phyloP scores from a whole-genome alignment of 2,329 filamentous ascomycete genomes.

The Calonectria leucothoes region DNA sequence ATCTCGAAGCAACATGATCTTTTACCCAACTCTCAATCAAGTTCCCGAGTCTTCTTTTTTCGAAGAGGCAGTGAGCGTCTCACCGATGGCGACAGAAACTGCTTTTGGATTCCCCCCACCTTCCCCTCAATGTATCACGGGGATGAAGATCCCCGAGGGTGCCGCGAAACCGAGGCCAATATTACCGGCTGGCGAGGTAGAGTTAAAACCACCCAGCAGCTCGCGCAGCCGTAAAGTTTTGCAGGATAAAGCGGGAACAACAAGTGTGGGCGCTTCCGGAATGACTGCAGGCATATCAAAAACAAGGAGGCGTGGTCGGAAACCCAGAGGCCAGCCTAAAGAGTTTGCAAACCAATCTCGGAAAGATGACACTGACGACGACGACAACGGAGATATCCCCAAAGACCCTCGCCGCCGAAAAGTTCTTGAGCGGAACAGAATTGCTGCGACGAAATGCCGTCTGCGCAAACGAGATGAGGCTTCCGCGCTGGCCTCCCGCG shows the following conservation, averaged over 20 bases:
- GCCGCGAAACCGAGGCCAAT: conserved; percentile 10
- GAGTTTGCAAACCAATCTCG: conserved; percentile 17
- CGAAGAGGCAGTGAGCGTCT: conserved; percentile 40
- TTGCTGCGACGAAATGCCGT: conserved; percentile 48
- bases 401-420: conserved; percentile 40
- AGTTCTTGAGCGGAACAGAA: conserved; percentile 46
- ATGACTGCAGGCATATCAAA: conserved; percentile 17
- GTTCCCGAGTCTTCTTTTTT: conserved; percentile 38
- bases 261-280: conserved; percentile 7
- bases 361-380: conserved; percentile 35
- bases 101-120: conserved; percentile 30
- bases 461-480: conserved; percentile 45
- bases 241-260: conserved; percentile 23
- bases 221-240: conserved; percentile 22
- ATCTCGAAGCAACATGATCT: conserved; percentile 29
- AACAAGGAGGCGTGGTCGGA: conserved; percentile 41
- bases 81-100: conserved; percentile 32
- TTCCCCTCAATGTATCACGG: conserved; percentile 26
- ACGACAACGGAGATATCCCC: conserved; percentile 33
- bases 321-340: conserved; percentile 35
- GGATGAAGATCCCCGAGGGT: conserved; percentile 12
- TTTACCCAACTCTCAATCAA: conserved; percentile 33
- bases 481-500: conserved; percentile 42
- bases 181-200: conserved; percentile 24
- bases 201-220: conserved; percentile 24